A percentile compares a stretch with the other conserved stretches of the same genome.
These are phyloP conservation scores for Irpex lacteus DNA, from an alignment of 1,284 basidiomycete species.

Conservation along the genomic window DNA sequence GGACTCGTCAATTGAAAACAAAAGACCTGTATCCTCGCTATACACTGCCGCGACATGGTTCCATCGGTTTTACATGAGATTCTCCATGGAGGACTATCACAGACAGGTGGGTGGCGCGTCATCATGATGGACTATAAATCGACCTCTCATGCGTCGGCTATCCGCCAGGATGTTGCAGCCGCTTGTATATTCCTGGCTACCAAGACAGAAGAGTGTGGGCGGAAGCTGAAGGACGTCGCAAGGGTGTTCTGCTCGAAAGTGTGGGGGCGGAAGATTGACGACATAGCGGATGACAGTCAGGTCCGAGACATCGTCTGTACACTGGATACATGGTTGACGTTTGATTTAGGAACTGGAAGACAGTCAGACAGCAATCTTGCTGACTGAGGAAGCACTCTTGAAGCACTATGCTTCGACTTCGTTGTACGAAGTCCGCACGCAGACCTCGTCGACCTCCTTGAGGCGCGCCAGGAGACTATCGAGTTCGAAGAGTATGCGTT, in stretches of 20 bases:
- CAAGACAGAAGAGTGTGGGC: constrained; percentile 86
- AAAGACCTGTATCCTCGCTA: constrained; percentile 74
- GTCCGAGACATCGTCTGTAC: constrained; percentile 33
- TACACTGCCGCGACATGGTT: constrained; percentile 88
- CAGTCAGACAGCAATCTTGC: constrained; percentile 71
- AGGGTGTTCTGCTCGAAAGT: constrained; percentile 75
- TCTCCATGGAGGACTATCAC: constrained; percentile 81
- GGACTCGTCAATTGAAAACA: constrained; percentile 16
- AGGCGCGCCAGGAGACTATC: constrained; percentile 43
- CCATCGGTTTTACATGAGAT: constrained; percentile 94
- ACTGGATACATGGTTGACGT: constrained; percentile 2
- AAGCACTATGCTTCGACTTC: constrained; percentile 91
- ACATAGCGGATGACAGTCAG: constrained; percentile 59
- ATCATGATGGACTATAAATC: constrained; percentile 7
- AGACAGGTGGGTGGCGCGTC: constrained; percentile 51
- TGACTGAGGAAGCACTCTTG: constrained; percentile 84
- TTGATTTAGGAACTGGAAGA: constrained; percentile 64
- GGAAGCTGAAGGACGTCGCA: constrained; percentile 84
- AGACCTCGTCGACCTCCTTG: constrained; percentile 66
- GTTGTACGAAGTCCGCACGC: constrained; percentile 82
- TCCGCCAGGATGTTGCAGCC: constrained; percentile 78
- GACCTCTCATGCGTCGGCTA: neutral
- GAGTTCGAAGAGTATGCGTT: constrained; percentile 67
- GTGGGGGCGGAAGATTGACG: constrained; percentile 49
- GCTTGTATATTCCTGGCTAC: constrained; percentile 90